phyloP scores from a whole-genome alignment of 345 rosid species.

The Bruguiera sexangula region DNA sequence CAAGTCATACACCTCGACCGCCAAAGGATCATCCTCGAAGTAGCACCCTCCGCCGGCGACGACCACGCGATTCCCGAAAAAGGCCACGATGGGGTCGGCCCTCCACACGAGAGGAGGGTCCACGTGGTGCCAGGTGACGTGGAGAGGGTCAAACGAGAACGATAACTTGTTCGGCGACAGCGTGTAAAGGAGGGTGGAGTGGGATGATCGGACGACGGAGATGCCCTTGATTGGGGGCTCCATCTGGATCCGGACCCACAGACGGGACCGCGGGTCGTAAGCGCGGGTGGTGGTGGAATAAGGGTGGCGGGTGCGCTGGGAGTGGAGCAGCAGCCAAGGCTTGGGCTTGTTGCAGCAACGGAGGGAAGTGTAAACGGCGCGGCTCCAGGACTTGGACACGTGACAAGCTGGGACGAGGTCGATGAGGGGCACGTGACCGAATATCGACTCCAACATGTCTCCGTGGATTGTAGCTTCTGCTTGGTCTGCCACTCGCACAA shows the following conservation, averaged over 20 bases:
- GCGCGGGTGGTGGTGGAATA: conserved; percentile 38
- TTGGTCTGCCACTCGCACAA: not conserved
- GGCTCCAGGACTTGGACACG: conserved; percentile 69
- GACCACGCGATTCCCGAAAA: conserved; percentile 41
- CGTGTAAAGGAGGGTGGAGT: conserved; percentile 56
- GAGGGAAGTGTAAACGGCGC: conserved; percentile 63
- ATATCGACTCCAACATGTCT: conserved; percentile 49
- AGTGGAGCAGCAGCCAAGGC: conserved; percentile 70
- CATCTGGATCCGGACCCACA: conserved; percentile 46
- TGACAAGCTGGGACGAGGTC: conserved; percentile 54
- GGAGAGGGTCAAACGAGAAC: conserved; percentile 70
- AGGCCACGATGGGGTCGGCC: conserved; percentile 61
- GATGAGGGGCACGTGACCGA: conserved; percentile 53
- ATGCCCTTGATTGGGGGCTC: conserved; percentile 19
- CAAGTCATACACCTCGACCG: conserved; percentile 58
- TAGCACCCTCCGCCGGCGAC: conserved; percentile 63
- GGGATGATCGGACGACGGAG: conserved; percentile 51
- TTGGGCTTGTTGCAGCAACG: conserved; percentile 36
- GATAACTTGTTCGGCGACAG: conserved; percentile 51
- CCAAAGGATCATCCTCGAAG: conserved; percentile 67
- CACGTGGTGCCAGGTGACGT: conserved; percentile 59
- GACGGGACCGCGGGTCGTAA: conserved; percentile 69
- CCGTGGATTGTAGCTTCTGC: conserved; percentile 33
- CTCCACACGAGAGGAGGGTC: conserved; percentile 56
- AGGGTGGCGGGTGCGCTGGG: conserved; percentile 40